Evolutionary conservation across 1,139 yeast species (phyloP), one percentile per base, ranked within the genome.

Genomic region (Protomyces inundatus): DNA sequence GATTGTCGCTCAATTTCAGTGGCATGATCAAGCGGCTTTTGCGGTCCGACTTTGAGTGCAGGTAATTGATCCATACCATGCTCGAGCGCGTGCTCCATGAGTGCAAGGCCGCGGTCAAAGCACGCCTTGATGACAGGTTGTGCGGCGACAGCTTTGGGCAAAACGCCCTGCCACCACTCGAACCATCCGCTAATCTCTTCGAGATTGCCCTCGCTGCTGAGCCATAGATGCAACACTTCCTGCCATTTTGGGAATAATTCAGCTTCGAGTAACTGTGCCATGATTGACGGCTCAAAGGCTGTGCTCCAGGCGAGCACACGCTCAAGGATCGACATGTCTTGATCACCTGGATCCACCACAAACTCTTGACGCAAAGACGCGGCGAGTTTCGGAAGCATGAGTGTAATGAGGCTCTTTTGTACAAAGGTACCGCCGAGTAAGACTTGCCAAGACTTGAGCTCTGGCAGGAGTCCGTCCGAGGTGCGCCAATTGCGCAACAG

Each of bases 371-470:
- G 66, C 42, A 76, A 57, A 34, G 68, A 66, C 33, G 68, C 70
- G 3, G 74, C 66, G n/a, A 80, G 69, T n/a, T 73, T 70, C 0
- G 80, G 78, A 1, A 78, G 55, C 4, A 79, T 69, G 45, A 71
- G 65, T 14, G 68, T 69, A 1, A 67, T 67, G 6, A 76, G 63
- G 59, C 72, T 68, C 9, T 67, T 66, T 6, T 71, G 69, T 60
- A 73, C 74, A 10, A 70, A 71, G 1, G 68, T 68, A 6, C 71
- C 71, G 1, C 80, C 80, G 7, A 78, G 67, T 5, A 79, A 69
- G 61, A 78, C 79, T 52, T 71, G 73, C 73, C 82, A 77, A 6
- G 76, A 69, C 5, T 68, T 65, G 33, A 80, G 65, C 1, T 77
- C 79, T 3, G 71, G 71, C 3, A 73, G 63, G 3, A 70, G 67